Base-by-base conservation (phyloP, 768 basidiomycete genomes). In the Glaciozyma antarctica region DNA sequence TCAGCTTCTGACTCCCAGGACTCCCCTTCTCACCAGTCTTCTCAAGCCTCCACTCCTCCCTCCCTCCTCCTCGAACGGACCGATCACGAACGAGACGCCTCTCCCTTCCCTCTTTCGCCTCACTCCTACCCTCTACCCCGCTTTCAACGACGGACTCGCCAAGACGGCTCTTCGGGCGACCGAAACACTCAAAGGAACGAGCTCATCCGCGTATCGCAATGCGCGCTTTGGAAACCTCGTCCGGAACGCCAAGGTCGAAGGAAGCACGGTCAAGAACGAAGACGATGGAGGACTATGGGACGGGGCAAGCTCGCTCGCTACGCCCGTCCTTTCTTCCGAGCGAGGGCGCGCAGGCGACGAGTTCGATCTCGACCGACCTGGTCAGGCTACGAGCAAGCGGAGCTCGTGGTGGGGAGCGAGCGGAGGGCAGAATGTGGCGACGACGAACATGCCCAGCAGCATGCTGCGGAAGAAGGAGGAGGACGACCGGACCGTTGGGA, bases 311-410 rank as follows among this genome's bases (percentile, higher is more conserved):
- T 15, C 28, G 12, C 30, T 54, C 16, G 26, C 16, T 19, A 24
- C 24, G 17, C 53, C 53, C 2, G 53, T 30, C 16, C 53, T 54
- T 22, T 5, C 30, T 30, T 34, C 30, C 30, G 53, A 54, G 17
- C 53, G 53, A 5, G 61, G 52, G 0, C 60, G 56, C 26, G 43
- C 41, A 24, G 65, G 65, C 24, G 65, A 66, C 58, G 65, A 62
- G 34, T 62, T 47, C 45, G 65, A 66, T 47, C 24, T 66, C 51
- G 65, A 66, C 53, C 60, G 38, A 6, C 59, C 62, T 2, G 55
- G 43, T 12, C 21, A 21, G 21, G 30, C 28, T 2, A 15, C 49
- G 34, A 3, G n/a, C 12, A 26, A 13, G 17, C 61, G 62, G 43
- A 43, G 24, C 10, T 54, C 49, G n/a, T 64, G 67, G 63, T 64